phyloP scores from a whole-genome alignment of 495 filamentous ascomycete genomes.

The Penicillium riverlandense region DNA sequence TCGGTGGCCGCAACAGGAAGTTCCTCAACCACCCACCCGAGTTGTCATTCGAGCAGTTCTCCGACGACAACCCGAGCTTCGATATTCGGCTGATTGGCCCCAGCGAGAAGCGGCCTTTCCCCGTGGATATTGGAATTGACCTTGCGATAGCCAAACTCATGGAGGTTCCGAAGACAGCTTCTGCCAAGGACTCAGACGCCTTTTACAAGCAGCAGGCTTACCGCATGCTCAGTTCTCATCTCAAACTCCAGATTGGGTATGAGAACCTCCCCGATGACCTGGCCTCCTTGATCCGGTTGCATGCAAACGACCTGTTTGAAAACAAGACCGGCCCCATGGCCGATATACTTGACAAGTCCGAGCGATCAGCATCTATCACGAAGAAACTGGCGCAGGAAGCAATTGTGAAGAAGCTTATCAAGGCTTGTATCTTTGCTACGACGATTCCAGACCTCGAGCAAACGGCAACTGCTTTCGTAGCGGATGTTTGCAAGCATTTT shows the following conservation, averaged over 20 bases:
- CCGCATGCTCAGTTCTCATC: slow-evolving; percentile 72
- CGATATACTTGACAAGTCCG: slow-evolving; percentile 55
- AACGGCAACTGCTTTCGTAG: slow-evolving; percentile 63
- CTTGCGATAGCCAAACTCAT: slow-evolving; percentile 78
- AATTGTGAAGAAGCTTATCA: slow-evolving; percentile 75
- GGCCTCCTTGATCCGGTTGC: slow-evolving; percentile 71
- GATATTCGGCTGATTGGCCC: slow-evolving; percentile 86
- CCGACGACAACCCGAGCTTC: slow-evolving; percentile 79
- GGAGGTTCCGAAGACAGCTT: slow-evolving; percentile 60
- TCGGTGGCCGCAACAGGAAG: slow-evolving; percentile 89
- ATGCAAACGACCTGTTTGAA: slow-evolving; percentile 76
- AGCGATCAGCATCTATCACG: slow-evolving; percentile 70
- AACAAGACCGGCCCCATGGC: slow-evolving; percentile 58
- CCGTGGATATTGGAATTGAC: slow-evolving; percentile 77
- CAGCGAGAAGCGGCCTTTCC: slow-evolving; percentile 79
- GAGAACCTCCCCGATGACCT: slow-evolving; percentile 89
- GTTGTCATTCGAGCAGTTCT: slow-evolving; percentile 72
- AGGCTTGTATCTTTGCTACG: slow-evolving; percentile 78
- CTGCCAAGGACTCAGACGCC: slow-evolving; percentile 64
- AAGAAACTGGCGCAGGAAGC: slow-evolving; percentile 81
- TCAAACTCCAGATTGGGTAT: slow-evolving; percentile 83
- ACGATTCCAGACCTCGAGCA: slow-evolving; percentile 73
- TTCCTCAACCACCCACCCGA: slow-evolving; percentile 84
- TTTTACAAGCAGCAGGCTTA: slow-evolving; percentile 94
- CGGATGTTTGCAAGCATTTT: slow-evolving; percentile 81